These are phyloP conservation scores for Dipsacomyces acuminosporus DNA, from an alignment of 371 early-diverging fungal genomes.

Conservation along the genomic window DNA sequence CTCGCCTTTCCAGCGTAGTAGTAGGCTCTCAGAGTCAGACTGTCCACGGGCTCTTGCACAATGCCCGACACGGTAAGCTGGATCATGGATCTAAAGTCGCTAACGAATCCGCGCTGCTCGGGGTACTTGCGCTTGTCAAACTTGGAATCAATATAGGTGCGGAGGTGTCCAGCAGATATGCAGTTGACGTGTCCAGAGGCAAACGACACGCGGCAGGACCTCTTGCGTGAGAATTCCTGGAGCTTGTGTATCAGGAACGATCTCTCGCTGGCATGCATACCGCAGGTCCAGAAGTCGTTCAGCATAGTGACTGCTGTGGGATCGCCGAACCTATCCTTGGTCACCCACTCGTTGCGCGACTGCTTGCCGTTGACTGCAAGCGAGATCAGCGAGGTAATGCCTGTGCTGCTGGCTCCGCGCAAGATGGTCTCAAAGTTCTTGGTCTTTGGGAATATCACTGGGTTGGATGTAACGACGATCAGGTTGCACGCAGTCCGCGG, in stretches of 20 bases:
- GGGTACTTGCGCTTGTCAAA: constrained; percentile 46
- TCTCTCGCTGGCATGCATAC: constrained; percentile 64
- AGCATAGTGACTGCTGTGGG: constrained; percentile 68
- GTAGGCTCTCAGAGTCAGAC: constrained; percentile 40
- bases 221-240: constrained; percentile 58
- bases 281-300: constrained; percentile 71
- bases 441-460: constrained; percentile 69
- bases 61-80: constrained; percentile 72
- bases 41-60: constrained; percentile 54
- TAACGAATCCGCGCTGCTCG: constrained; percentile 51
- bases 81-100: constrained; percentile 58
- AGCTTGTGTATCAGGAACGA: constrained; percentile 58
- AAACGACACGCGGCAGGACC: constrained; percentile 68
- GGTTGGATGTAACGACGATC: constrained; percentile 65
- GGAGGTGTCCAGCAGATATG: constrained; percentile 62
- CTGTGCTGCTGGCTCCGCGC: constrained; percentile 44
- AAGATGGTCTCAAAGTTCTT: constrained; percentile 50
- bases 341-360: constrained; percentile 49
- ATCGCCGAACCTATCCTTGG: constrained; percentile 58
- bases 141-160: constrained; percentile 52
- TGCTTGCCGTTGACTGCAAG: constrained; percentile 44
- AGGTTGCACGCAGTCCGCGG: constrained; percentile 59
- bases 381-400: constrained; percentile 47
- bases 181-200: constrained; percentile 86
- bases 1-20: constrained; percentile 36